phyloP scores from a whole-genome alignment of 164 flowering plant species.

The Sextonia rubra region DNA sequence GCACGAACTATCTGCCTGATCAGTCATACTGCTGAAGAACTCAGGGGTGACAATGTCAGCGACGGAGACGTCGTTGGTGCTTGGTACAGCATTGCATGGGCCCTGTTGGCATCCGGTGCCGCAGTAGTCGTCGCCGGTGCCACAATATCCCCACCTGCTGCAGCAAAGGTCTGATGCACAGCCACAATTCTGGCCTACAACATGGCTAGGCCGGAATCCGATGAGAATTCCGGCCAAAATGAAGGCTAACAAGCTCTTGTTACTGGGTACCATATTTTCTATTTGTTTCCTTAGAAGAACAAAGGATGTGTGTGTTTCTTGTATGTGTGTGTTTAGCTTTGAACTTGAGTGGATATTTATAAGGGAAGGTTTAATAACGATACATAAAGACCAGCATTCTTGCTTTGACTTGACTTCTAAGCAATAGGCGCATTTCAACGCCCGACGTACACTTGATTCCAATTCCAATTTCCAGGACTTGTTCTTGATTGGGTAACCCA shows the following conservation, averaged over 20 bases:
- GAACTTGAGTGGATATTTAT: no score
- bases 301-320: no score
- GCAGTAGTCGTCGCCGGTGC: constrained; percentile 27
- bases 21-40: constrained; percentile 34
- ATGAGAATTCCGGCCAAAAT: background rate
- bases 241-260: background rate
- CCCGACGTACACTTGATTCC: no score
- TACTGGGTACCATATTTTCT: background rate
- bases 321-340: no score
- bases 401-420: no score
- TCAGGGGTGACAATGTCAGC: constrained; percentile 28
- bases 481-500: no score
- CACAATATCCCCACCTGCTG: constrained; percentile 14
- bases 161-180: constrained; percentile 16
- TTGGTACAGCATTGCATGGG: constrained; percentile 25
- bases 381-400: no score
- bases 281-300: no score
- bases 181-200: constrained; percentile 15
- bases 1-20: constrained; percentile 24
- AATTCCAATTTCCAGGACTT: no score
- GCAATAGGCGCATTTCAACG: no score
- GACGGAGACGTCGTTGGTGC: constrained; percentile 16
- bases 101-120: constrained; percentile 21
- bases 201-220: constrained; percentile 4
- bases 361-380: no score